Evolutionary conservation across 2,329 filamentous ascomycete species (phyloP).

Genomic region (Penicillium vulpinum): DNA sequence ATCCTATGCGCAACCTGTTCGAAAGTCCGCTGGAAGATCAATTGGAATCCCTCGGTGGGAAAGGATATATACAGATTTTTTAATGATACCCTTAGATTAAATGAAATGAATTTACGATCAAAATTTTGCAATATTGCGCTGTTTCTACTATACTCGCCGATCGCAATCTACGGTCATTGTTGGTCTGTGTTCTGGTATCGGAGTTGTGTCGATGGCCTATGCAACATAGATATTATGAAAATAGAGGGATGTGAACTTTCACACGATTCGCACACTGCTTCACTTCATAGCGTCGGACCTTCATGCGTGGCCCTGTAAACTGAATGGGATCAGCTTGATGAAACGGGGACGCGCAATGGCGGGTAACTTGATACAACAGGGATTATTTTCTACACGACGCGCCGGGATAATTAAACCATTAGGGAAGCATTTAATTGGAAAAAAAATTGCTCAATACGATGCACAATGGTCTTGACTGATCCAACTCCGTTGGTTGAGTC

Average conservation of each 20-base stretch:
- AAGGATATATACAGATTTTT: conserved; percentile 4
- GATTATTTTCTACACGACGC: neutral
- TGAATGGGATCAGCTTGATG: neutral
- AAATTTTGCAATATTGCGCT: neutral
- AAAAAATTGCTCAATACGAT: neutral
- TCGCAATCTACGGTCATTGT: neutral
- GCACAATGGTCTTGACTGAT: neutral
- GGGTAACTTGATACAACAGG: neutral
- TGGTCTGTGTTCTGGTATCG: neutral
- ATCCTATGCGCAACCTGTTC: neutral
- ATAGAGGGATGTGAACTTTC: neutral
- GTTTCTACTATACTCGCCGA: neutral
- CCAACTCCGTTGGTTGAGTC: neutral
- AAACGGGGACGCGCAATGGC: conserved; percentile 6
- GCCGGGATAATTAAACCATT: neutral
- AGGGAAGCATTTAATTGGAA: neutral
- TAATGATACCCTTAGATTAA: conserved; percentile 12
- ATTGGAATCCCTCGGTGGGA: neutral
- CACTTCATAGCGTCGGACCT: neutral
- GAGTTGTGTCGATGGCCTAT: neutral
- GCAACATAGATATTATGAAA: neutral
- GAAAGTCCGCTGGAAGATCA: neutral
- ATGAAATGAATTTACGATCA: conserved; percentile 8
- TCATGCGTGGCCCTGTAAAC: neutral
- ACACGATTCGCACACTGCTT: neutral